Evolutionary conservation across 2,329 filamentous ascomycete species (phyloP).

Genomic region (Pochonia chlamydosporia): DNA sequence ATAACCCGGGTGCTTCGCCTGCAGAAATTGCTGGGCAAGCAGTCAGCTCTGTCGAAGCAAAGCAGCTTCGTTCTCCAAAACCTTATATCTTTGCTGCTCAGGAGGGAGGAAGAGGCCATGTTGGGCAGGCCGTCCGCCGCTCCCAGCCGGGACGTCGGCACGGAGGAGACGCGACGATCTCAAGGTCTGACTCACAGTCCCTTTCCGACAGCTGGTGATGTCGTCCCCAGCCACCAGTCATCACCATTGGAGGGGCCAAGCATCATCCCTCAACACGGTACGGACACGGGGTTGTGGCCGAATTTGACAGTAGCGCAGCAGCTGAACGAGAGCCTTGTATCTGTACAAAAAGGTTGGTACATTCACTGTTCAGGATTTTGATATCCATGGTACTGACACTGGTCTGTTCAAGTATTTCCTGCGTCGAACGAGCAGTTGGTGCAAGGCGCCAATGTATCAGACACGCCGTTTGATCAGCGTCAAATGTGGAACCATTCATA

Average conservation of each 20-base stretch:
- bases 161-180: background rate
- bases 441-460: background rate
- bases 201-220: background rate
- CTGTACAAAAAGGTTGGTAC: background rate
- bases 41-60: background rate
- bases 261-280: background rate
- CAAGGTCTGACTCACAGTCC: background rate
- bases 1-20: conserved; percentile 35
- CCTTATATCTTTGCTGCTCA: background rate
- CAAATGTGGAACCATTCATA: background rate
- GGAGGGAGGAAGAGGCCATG: conserved; percentile 4
- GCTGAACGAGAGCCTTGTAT: conserved; percentile 3
- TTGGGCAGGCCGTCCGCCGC: background rate
- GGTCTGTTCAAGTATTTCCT: background rate
- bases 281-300: background rate
- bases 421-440: background rate
- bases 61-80: conserved; percentile 1
- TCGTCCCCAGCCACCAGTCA: background rate
- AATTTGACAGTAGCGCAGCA: conserved; percentile 1
- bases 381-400: no score
- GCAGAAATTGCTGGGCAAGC: conserved; percentile 22
- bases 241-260: background rate
- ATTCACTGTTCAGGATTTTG: background rate
- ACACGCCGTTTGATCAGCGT: background rate
- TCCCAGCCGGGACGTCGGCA: background rate